A percentile compares a stretch with the other conserved stretches of the same genome.
phyloP scores from a whole-genome alignment of 345 rosid genomes.

The Clarkia xantiana region DNA sequence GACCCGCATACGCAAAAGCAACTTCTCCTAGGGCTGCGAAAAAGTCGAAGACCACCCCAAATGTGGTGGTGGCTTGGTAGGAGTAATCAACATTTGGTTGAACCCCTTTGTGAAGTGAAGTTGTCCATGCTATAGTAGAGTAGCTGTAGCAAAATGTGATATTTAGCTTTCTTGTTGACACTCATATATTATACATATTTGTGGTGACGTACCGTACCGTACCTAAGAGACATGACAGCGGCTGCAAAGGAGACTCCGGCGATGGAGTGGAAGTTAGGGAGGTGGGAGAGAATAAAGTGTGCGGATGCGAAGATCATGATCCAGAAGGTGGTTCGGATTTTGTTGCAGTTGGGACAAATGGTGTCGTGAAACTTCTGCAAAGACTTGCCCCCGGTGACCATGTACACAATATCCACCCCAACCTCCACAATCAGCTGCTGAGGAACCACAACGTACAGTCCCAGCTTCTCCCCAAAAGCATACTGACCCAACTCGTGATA shows the following conservation, averaged over 20 bases:
- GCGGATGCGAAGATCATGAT: constrained; percentile 56
- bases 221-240: constrained; percentile 76
- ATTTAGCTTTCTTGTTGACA: too few relatives aligned
- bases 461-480: constrained; percentile 68
- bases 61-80: constrained; percentile 20
- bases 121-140: constrained; percentile 68
- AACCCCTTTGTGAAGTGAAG: constrained; percentile 42
- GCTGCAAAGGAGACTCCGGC: constrained; percentile 64
- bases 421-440: constrained; percentile 71
- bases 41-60: constrained; percentile 46
- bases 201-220: too few relatives aligned
- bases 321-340: constrained; percentile 41
- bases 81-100: constrained; percentile 35
- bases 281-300: constrained; percentile 60
- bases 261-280: constrained; percentile 79
- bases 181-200: too few relatives aligned
- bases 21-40: constrained; percentile 50
- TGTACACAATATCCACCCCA: constrained; percentile 50
- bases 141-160: too few relatives aligned
- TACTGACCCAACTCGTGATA: constrained; percentile 77
- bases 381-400: constrained; percentile 70
- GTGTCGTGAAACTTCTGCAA: constrained; percentile 44
- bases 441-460: constrained; percentile 67
- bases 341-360: constrained; percentile 24
- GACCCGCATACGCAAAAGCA: constrained; percentile 73